phyloP scores from a whole-genome alignment of 108 stramenopile species.

The Pseudonitzschia multiseries region DNA sequence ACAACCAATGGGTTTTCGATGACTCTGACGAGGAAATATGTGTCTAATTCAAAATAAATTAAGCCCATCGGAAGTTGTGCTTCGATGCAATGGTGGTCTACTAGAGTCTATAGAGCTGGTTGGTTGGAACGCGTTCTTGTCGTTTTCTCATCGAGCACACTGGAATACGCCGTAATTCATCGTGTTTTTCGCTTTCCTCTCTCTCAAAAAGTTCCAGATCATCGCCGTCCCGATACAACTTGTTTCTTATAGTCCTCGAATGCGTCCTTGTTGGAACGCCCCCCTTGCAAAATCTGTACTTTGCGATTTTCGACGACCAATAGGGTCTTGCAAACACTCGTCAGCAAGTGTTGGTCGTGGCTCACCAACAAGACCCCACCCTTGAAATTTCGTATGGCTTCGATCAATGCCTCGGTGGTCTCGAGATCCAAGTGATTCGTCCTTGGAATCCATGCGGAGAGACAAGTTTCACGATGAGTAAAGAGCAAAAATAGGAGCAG shows the following conservation, averaged over 20 bases:
- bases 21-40: too few relatives aligned
- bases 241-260: conserved; percentile 84
- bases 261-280: conserved; percentile 58
- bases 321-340: conserved; percentile 75
- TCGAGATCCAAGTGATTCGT: conserved; percentile 94
- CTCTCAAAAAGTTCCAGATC: background rate
- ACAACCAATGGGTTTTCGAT: too few relatives aligned
- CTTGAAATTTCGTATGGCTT: conserved; percentile 67
- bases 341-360: conserved; percentile 87
- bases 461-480: conserved; percentile 87
- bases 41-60: too few relatives aligned
- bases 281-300: conserved; percentile 49
- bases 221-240: conserved; percentile 43
- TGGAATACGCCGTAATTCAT: too few relatives aligned
- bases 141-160: too few relatives aligned
- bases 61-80: too few relatives aligned
- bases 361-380: conserved; percentile 89
- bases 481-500: too few relatives aligned
- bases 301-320: conserved; percentile 77
- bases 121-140: too few relatives aligned
- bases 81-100: too few relatives aligned
- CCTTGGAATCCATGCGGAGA: conserved; percentile 12
- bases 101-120: too few relatives aligned
- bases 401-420: conserved; percentile 83
- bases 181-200: background rate